phyloP scores from a whole-genome alignment of 1,139 yeast genomes.

The Yamadazyma conglobata region DNA sequence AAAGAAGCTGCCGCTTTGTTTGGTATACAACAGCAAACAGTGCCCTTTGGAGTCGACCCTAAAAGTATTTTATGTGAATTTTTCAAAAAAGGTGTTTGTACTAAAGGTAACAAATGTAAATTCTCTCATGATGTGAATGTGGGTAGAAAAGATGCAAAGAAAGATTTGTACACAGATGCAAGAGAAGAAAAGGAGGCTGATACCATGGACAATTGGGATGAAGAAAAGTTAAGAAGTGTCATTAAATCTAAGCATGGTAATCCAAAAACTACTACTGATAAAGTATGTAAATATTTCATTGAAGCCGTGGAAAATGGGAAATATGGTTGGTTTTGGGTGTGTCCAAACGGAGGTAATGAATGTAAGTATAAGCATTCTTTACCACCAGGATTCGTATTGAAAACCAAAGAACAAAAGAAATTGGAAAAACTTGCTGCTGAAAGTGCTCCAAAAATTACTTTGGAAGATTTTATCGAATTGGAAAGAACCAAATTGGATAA shows the following conservation, averaged over 20 bases:
- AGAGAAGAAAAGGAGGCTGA: constrained; percentile 73
- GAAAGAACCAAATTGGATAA: constrained; percentile 86
- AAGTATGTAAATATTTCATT: constrained; percentile 87
- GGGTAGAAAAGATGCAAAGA: constrained; percentile 87
- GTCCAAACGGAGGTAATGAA: constrained; percentile 91
- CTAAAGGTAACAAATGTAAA: constrained; percentile 88
- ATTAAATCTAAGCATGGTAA: constrained; percentile 92
- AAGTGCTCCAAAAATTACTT: constrained; percentile 81
- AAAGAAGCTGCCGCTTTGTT: constrained; percentile 80
- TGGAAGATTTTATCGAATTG: constrained; percentile 93
- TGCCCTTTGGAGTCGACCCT: constrained; percentile 97
- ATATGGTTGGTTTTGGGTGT: constrained; percentile 98
- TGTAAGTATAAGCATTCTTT: constrained; percentile 97
- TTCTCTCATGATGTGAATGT: constrained; percentile 87
- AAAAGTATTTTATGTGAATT: constrained; percentile 88
- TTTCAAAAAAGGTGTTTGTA: constrained; percentile 87
- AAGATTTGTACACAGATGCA: constrained; percentile 88
- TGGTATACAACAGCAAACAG: constrained; percentile 74
- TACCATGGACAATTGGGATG: constrained; percentile 97
- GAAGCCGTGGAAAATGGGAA: constrained; percentile 97
- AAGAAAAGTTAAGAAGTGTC: constrained; percentile 85
- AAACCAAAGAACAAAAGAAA: constrained; percentile 93
- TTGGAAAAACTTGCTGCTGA: constrained; percentile 85
- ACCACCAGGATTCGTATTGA: constrained; percentile 94
- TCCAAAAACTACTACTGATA: constrained; percentile 91